Conservation (phyloP, 2,329 filamentous ascomycete genomes). For the Hypoxylon sp. region DNA sequence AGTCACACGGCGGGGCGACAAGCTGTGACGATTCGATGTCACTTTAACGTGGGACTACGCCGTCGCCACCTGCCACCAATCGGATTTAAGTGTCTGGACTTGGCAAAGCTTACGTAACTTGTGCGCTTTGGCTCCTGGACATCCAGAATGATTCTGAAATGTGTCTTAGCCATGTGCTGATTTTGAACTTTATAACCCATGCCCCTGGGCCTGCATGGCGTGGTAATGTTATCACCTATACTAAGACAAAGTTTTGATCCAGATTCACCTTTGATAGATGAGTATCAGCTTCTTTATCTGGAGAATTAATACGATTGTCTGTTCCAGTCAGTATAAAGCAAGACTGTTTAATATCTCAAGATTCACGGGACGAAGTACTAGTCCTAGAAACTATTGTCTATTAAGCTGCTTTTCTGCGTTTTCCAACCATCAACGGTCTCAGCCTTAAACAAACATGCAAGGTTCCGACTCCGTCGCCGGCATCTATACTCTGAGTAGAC, state of each 20-base stretch:
- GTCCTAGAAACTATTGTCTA: conserved; percentile 29
- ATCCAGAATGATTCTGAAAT: too few species aligned
- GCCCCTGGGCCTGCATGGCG: too few species aligned
- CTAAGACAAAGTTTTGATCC: too few species aligned
- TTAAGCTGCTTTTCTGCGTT: conserved; percentile 31
- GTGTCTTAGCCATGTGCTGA: too few species aligned
- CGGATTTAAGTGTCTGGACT: background rate
- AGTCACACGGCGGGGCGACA: conserved; percentile 53
- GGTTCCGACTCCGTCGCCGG: conserved; percentile 23
- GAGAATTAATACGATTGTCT: too few species aligned
- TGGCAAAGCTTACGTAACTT: background rate
- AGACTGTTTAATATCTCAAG: background rate
- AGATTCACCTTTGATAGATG: too few species aligned
- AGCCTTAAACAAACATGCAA: conserved; percentile 17
- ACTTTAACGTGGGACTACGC: conserved; percentile 16
- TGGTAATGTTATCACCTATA: too few species aligned
- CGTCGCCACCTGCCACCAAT: conserved; percentile 21
- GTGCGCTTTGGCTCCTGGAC: too few species aligned
- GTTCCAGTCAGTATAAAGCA: background rate
- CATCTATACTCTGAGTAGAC: conserved; percentile 17
- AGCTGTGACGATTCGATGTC: conserved; percentile 39
- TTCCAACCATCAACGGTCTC: conserved; percentile 16
- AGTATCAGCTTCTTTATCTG: too few species aligned
- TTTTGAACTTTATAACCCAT: too few species aligned
- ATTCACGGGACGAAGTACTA: background rate